Evolutionary conservation across 2,329 filamentous ascomycete species (phyloP), one percentile per base, ranked within the genome.

Genomic region (Xylariaceae sp.): DNA sequence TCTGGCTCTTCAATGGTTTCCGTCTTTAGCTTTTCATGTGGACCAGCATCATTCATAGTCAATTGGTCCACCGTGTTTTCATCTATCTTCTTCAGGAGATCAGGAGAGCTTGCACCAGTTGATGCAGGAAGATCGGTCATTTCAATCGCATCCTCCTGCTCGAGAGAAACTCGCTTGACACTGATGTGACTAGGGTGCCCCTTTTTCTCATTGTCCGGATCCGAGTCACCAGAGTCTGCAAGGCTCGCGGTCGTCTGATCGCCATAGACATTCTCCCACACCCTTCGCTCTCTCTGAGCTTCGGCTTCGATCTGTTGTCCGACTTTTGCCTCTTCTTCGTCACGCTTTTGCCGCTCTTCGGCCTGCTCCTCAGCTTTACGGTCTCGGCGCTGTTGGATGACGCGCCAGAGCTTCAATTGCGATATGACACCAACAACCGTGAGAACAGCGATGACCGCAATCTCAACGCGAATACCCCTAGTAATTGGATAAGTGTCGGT

Each of bases 401-500:
- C 76, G 56, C 84, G 90, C 91, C 91, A 97, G 13, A 97, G 74
- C 62, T 87, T 89, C 60, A 94, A 75, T 68, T 97, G 93, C 0
- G 90, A 95, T 41, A 96, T 78, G 19, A 96, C 75, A 2, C 92
- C 91, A 16, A 89, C 75, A 10, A 90, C 68, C 53, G 82, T 86
- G 17, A 96, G 75, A 28, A 97, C 80, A 47, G 96, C 73, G 19
- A 88, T 88, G 1, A 83, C 81, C 0, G 90, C 91, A 31, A 90
- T 82, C 67, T 97, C 93, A 13, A 94, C 92, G 38, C 84, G 83
- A 50, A 97, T 94, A 2, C 89, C 90, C 61, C 86, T 88, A 0
- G 90, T 97, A 12, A 96, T 74, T 0, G 93, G 93, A 66, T 96
- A 97, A 0, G 88, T 90, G 44, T 78, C 76, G 1, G 88, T 87